Conservation (phyloP, 2,329 filamentous ascomycete species). For the Verticillium isaacii region DNA sequence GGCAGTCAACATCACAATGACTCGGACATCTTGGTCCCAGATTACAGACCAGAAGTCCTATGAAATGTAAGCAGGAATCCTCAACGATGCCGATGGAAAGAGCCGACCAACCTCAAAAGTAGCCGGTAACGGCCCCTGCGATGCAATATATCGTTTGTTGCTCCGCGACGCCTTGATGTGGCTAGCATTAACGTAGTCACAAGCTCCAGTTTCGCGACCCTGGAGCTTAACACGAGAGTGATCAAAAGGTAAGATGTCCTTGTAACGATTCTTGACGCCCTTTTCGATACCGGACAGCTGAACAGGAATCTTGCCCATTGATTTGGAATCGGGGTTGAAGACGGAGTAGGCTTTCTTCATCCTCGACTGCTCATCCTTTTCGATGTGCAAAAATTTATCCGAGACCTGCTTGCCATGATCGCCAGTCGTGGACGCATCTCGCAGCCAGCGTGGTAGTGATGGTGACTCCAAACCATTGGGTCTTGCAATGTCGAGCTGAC, state of each 20-base stretch:
- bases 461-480: constrained; percentile 41
- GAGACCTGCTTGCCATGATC: constrained; percentile 79
- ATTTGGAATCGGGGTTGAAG: constrained; percentile 36
- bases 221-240: constrained; percentile 82
- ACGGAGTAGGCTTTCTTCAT: constrained; percentile 74
- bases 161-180: constrained; percentile 75
- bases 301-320: constrained; percentile 32
- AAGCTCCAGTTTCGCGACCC: constrained; percentile 59
- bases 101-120: constrained; percentile 72
- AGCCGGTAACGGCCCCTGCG: constrained; percentile 85
- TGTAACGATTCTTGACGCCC: constrained; percentile 92
- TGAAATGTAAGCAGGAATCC: background rate
- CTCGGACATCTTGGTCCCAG: constrained; percentile 93
- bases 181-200: constrained; percentile 96
- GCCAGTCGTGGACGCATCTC: constrained; percentile 56
- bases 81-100: background rate
- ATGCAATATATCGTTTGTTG: constrained; percentile 91
- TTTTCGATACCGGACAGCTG: constrained; percentile 92
- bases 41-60: constrained; percentile 97
- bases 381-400: constrained; percentile 77
- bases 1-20: constrained; percentile 94
- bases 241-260: constrained; percentile 95
- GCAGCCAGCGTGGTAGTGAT: constrained; percentile 72
- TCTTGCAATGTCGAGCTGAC: constrained; percentile 61
- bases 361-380: constrained; percentile 80